These are phyloP conservation scores for Acanthamoeba royreba DNA, from an alignment of 208 protist genomes.

Conservation along the genomic window DNA sequence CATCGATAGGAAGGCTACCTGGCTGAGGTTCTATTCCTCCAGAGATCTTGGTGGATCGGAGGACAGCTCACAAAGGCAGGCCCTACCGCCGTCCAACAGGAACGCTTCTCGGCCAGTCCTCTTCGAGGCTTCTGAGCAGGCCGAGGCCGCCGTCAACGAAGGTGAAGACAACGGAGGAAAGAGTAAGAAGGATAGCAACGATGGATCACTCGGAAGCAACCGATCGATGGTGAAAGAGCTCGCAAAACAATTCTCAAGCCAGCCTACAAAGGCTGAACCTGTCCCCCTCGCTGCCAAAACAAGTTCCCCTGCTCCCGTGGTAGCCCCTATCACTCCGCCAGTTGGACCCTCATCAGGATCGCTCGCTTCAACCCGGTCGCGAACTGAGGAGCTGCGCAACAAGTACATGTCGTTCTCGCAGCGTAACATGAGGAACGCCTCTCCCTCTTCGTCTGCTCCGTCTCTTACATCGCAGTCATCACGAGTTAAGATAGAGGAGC, in stretches of 20 bases:
- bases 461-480: not conserved
- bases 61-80: too few relatives aligned
- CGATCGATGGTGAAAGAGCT: not conserved
- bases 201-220: not conserved
- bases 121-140: not conserved
- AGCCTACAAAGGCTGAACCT: not conserved
- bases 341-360: not conserved
- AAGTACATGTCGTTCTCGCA: not conserved
- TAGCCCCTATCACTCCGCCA: not conserved
- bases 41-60: too few relatives aligned
- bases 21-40: too few relatives aligned
- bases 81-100: not conserved
- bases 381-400: not conserved
- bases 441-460: not conserved
- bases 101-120: not conserved
- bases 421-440: not conserved
- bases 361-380: not conserved
- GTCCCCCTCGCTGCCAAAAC: not conserved
- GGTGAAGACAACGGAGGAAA: not conserved
- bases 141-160: not conserved
- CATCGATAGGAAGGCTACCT: too few relatives aligned
- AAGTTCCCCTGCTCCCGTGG: not conserved
- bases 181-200: not conserved
- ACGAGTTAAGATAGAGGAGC: not conserved
- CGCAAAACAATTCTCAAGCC: not conserved